Percentiles rank a stretch among this genome's conserved stretches.
Conservation (phyloP, 352 stramenopile species). For the Phytophthora nicotianae region DNA sequence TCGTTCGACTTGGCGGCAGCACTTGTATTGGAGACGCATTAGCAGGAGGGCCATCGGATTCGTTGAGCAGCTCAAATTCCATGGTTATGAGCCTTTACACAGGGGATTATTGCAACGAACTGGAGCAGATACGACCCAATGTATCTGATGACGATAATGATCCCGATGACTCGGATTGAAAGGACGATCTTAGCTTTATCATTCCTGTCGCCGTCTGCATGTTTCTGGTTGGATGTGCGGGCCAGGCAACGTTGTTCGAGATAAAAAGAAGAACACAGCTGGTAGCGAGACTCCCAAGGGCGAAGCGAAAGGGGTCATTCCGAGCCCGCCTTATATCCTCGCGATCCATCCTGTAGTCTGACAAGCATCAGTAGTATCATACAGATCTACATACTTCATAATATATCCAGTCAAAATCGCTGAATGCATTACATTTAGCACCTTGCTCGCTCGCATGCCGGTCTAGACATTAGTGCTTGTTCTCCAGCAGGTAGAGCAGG, state of each 20-base stretch:
- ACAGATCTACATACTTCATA: not conserved
- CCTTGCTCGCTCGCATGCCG: not conserved
- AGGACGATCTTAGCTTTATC: conserved; percentile 31
- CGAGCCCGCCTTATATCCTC: conserved; percentile 9
- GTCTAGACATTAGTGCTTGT: conserved; percentile 46
- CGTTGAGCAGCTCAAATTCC: not conserved
- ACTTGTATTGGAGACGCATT: conserved; percentile 26
- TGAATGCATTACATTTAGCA: conserved; percentile 6
- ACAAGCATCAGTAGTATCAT: not conserved
- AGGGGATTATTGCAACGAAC: conserved; percentile 16
- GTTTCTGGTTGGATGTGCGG: conserved; percentile 44
- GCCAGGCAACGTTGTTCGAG: conserved; percentile 41
- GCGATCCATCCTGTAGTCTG: conserved; percentile 9
- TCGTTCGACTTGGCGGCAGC: conserved; percentile 22
- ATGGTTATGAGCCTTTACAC: conserved; percentile 16
- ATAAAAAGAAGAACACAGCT: conserved; percentile 35
- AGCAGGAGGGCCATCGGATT: not conserved
- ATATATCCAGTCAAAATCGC: conserved; percentile 2
- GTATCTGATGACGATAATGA: not conserved
- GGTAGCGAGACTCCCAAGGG: conserved; percentile 37
- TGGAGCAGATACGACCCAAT: not conserved
- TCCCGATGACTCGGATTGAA: not conserved
- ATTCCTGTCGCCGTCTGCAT: conserved; percentile 40
- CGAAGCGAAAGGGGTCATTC: conserved; percentile 43
- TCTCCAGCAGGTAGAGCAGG: conserved; percentile 84